A percentile compares a stretch with the other conserved stretches of the same genome.
Evolutionary conservation across 371 early-diverging fungal genomes (phyloP).

Genomic region (Dinochytrium kinnereticum): DNA sequence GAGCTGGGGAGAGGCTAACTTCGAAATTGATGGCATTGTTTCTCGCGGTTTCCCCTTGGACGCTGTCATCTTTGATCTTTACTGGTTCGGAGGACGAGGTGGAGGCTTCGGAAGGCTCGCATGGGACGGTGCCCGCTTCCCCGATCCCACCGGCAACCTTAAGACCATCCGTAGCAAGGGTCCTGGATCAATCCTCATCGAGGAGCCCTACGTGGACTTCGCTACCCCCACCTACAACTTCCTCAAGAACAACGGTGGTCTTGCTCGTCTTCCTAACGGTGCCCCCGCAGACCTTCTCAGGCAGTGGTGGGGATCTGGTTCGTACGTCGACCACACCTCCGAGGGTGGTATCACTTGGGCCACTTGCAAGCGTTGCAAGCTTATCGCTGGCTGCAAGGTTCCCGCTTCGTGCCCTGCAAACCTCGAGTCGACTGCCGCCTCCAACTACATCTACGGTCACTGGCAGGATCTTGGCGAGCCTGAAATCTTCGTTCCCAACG

Average conservation of each 20-base stretch:
- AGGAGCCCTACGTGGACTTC: conserved; percentile 24
- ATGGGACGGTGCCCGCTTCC: conserved; percentile 26
- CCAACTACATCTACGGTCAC: conserved; percentile 21
- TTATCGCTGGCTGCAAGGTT: conserved; percentile 28
- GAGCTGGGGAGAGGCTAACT: conserved; percentile 18
- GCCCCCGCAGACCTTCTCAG: not conserved
- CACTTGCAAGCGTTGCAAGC: conserved; percentile 30
- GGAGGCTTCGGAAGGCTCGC: conserved; percentile 19
- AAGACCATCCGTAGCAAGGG: conserved; percentile 22
- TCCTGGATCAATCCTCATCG: conserved; percentile 27
- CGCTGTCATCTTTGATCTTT: conserved; percentile 26
- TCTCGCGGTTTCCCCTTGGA: conserved; percentile 23
- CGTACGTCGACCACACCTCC: conserved; percentile 21
- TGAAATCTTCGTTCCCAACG: conserved; percentile 20
- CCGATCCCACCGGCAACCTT: conserved; percentile 22
- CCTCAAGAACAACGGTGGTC: conserved; percentile 1
- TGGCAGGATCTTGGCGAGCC: conserved; percentile 37
- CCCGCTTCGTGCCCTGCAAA: not conserved
- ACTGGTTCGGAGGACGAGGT: conserved; percentile 22
- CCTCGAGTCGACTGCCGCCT: not conserved
- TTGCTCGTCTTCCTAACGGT: not conserved
- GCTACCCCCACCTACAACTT: conserved; percentile 11
- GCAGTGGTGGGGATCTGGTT: conserved; percentile 10
- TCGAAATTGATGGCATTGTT: conserved; percentile 3
- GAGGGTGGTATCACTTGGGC: conserved; percentile 17